Conservation (phyloP, 208 protist species). For the Trypanosoma theileri region DNA sequence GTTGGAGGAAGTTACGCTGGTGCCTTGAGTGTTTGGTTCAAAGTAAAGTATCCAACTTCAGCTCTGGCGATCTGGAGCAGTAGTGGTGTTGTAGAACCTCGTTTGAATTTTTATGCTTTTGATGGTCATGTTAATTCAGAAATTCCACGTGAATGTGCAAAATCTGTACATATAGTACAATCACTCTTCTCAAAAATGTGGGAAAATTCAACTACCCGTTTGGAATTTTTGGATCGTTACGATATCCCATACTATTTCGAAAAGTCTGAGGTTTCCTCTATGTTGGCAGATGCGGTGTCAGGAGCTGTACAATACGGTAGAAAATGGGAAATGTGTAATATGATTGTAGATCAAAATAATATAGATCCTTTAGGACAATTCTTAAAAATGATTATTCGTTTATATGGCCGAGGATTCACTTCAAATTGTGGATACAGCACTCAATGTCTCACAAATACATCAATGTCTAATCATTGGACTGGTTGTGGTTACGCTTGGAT, state of each 20-base stretch:
- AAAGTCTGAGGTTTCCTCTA: conserved; percentile 31
- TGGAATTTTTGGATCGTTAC: conserved; percentile 20
- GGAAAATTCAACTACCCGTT: conserved; percentile 18
- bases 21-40: conserved; percentile 40
- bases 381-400: conserved; percentile 20
- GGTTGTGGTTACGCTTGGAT: conserved; percentile 36
- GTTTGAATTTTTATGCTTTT: conserved; percentile 42
- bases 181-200: conserved; percentile 22
- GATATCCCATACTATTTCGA: conserved; percentile 34
- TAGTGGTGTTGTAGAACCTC: conserved; percentile 43
- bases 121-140: conserved; percentile 38
- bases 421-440: conserved; percentile 42
- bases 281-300: conserved; percentile 41
- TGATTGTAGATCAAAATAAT: conserved; percentile 19
- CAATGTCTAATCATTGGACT: conserved; percentile 31
- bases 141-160: conserved; percentile 25
- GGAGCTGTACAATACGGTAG: conserved; percentile 47
- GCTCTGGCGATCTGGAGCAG: conserved; percentile 41
- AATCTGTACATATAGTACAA: conserved; percentile 22
- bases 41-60: conserved; percentile 36
- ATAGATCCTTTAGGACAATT: conserved; percentile 19
- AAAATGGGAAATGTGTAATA: conserved; percentile 35
- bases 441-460: conserved; percentile 34
- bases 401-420: conserved; percentile 35
- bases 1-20: conserved; percentile 49